phyloP scores from a whole-genome alignment of 805 yeast species.

The Cyberlindnera xishuangbannaensis region DNA sequence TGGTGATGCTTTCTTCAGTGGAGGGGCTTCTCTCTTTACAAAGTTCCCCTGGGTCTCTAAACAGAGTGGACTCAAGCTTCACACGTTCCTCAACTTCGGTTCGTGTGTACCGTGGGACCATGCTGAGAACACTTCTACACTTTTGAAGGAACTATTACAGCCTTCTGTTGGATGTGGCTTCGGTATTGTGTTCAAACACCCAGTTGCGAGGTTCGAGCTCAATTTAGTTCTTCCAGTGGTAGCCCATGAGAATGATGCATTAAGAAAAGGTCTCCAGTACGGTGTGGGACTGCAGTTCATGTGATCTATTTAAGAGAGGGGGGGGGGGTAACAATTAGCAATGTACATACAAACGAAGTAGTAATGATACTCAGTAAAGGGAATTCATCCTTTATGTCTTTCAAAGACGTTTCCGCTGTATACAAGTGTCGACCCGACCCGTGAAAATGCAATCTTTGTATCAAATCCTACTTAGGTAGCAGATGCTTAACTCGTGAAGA shows the following conservation, averaged over 20 bases:
- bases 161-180: conserved; percentile 52
- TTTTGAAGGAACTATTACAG: conserved; percentile 27
- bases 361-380: too few species aligned
- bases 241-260: conserved; percentile 41
- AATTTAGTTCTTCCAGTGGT: conserved; percentile 58
- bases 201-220: conserved; percentile 62
- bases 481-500: conserved; percentile 33
- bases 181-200: conserved; percentile 57
- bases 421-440: too few species aligned
- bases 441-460: too few species aligned
- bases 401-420: too few species aligned
- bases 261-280: conserved; percentile 61
- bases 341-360: too few species aligned
- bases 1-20: conserved; percentile 54
- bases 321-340: too few species aligned
- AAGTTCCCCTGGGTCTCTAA: conserved; percentile 49
- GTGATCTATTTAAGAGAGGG: too few species aligned
- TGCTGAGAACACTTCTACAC: conserved; percentile 12
- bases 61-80: conserved; percentile 52
- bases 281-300: conserved; percentile 59
- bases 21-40: conserved; percentile 53
- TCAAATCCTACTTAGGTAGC: too few species aligned
- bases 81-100: conserved; percentile 64
- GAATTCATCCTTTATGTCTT: too few species aligned
- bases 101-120: conserved; percentile 39